Evolutionary conservation across 192 early-diverging fungal genomes (phyloP).

Genomic region (Coemansia sp.): DNA sequence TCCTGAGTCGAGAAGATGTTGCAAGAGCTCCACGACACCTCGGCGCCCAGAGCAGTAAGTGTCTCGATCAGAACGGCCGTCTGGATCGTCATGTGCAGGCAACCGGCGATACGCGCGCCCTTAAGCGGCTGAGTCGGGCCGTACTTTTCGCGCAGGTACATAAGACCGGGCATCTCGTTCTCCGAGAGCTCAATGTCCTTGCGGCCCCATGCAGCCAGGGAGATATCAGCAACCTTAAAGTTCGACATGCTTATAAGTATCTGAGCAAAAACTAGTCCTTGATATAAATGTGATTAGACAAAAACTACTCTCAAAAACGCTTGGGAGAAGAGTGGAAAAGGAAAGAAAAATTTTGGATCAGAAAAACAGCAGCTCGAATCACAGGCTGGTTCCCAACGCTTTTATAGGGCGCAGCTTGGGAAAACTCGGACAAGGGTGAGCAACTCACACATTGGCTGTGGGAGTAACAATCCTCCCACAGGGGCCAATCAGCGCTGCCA

Average conservation of each 20-base stretch:
- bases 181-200: slow-evolving; percentile 95
- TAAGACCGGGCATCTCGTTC: slow-evolving; percentile 99
- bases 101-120: slow-evolving; percentile 96
- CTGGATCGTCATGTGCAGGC: slow-evolving; percentile 99
- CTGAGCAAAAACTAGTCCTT: background rate
- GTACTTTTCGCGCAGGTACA: slow-evolving; percentile 91
- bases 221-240: slow-evolving; percentile 81
- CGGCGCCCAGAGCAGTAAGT: slow-evolving; percentile 89
- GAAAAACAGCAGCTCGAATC: background rate
- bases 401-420: background rate
- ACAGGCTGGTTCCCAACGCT: background rate
- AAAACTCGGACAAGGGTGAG: background rate
- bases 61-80: slow-evolving; percentile 98
- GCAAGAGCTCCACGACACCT: slow-evolving; percentile 86
- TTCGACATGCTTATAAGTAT: slow-evolving; percentile 29
- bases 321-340: background rate
- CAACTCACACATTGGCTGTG: background rate
- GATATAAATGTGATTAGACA: background rate
- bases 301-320: background rate
- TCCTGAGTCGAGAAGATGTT: slow-evolving; percentile 99
- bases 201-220: slow-evolving; percentile 93
- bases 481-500: background rate
- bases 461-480: background rate
- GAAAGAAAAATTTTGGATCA: background rate
- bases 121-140: slow-evolving; percentile 82